Percentiles rank a stretch among this genome's conserved stretches.
Conservation (phyloP, 2,329 filamentous ascomycete species). For the Clonostachys byssicola region DNA sequence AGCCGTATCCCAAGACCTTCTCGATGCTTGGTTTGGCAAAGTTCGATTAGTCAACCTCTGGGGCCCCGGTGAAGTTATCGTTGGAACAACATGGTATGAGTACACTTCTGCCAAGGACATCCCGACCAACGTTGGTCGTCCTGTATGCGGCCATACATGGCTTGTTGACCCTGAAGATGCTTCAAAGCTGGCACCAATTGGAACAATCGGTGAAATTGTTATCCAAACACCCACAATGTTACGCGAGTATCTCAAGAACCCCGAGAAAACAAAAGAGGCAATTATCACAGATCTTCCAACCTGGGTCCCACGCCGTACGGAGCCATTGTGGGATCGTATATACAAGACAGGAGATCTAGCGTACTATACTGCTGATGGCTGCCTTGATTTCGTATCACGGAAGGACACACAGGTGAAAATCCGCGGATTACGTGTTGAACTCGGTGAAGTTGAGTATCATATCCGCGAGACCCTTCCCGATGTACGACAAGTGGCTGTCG, state of each 20-base stretch:
- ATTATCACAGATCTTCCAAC: not conserved
- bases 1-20: constrained; percentile 3
- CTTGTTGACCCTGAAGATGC: constrained; percentile 9
- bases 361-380: not conserved
- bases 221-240: constrained; percentile 28
- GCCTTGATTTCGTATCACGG: not conserved
- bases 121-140: constrained; percentile 2
- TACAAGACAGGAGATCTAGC: constrained; percentile 8
- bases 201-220: constrained; percentile 7
- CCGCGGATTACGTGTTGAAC: constrained; percentile 45
- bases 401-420: constrained; percentile 38
- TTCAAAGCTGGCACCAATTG: constrained; percentile 2
- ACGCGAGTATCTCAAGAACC: constrained; percentile 39
- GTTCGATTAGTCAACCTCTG: constrained; percentile 6
- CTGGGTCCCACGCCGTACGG: not conserved
- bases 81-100: constrained; percentile 3
- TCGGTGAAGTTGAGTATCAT: constrained; percentile 11
- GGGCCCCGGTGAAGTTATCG: constrained; percentile 10
- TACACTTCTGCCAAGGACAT: not conserved
- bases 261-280: constrained; percentile 15
- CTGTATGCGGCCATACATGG: constrained; percentile 5
- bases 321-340: not conserved
- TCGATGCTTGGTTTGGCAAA: constrained; percentile 8
- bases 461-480: not conserved
- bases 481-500: constrained; percentile 1